Base-by-base conservation (phyloP, 805 yeast genomes). In the Saccharomycopsis javanensis region DNA sequence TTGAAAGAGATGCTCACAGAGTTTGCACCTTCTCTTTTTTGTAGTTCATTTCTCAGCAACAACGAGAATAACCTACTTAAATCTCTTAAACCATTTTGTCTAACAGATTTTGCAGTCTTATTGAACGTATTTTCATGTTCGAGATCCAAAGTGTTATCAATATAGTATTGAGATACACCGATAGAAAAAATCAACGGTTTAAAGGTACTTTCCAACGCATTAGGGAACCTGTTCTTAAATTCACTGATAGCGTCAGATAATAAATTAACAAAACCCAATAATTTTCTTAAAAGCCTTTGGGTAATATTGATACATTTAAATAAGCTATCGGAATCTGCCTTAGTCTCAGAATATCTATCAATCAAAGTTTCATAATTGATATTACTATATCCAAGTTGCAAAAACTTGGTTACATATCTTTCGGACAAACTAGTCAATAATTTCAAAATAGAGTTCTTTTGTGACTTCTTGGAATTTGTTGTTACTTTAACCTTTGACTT, bases 401-500 rank as follows among this genome's bases (percentile, higher is more conserved):
- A 72, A 64, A 92, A 92, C 55, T 77, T 74, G 2, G 69, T 67
- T 25, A 90, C 76, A 63, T 80, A 77, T 5, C 72, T 66, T 16
- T 77, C 77, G 2, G 75, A 68, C 51, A 88, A 73, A 59, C 75
- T 81, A 4, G 87, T 84, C 53, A 88, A 69, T 5, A 82, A 72
- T 23, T 83, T 75, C 11, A 88, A 74, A 7, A 88, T 84, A 7
- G 94, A 88, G 64, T 75, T 77, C 61, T 88, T 86, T 62, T 86
- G 78, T 33, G 90, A 83, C 56, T 80, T 78, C 65, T 87, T 87
- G 30, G 83, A 79, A 59, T 88, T 89, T 67, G 86, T 83, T 1
- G 80, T 73, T 56, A 75, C 78, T 42, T 83, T 75, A 1, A 84
- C 78, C 69, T 88, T 95, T 7, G 90, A 88, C 57, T 96, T 78